Percentiles rank a stretch among this genome's conserved stretches.
These are phyloP conservation scores for Backusella mclennaniae DNA, from an alignment of 192 early-diverging fungal genomes.

Conservation along the genomic window DNA sequence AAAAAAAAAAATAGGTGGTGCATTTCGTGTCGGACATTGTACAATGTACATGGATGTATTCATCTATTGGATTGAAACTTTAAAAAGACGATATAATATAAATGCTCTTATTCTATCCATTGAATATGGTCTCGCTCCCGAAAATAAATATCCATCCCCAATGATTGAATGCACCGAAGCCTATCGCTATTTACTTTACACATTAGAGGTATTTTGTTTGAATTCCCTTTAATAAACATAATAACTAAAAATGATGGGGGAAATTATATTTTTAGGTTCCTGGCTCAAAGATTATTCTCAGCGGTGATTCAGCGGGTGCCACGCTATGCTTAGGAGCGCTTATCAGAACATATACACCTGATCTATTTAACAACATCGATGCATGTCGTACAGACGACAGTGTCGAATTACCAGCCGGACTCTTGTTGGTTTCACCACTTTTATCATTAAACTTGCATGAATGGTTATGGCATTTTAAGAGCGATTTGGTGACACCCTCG, in stretches of 20 bases:
- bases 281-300: constrained; percentile 18
- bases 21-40: constrained; percentile 29
- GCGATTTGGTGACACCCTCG: constrained; percentile 16
- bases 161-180: constrained; percentile 17
- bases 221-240: neutral
- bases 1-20: constrained; percentile 24
- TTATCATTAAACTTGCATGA: constrained; percentile 12
- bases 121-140: constrained; percentile 30
- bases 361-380: neutral
- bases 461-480: constrained; percentile 19
- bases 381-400: neutral
- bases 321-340: constrained; percentile 24
- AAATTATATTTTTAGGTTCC: constrained; percentile 1
- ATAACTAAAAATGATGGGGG: neutral
- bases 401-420: constrained; percentile 20
- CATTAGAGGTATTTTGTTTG: constrained; percentile 9
- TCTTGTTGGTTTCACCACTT: constrained; percentile 26
- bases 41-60: constrained; percentile 31
- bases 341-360: constrained; percentile 22
- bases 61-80: constrained; percentile 24
- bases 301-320: constrained; percentile 32
- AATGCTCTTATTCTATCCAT: constrained; percentile 31
- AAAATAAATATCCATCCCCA: constrained; percentile 27
- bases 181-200: constrained; percentile 24
- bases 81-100: constrained; percentile 25